phyloP scores from a whole-genome alignment of 371 early-diverging fungal genomes.

The Circinella umbellata region DNA sequence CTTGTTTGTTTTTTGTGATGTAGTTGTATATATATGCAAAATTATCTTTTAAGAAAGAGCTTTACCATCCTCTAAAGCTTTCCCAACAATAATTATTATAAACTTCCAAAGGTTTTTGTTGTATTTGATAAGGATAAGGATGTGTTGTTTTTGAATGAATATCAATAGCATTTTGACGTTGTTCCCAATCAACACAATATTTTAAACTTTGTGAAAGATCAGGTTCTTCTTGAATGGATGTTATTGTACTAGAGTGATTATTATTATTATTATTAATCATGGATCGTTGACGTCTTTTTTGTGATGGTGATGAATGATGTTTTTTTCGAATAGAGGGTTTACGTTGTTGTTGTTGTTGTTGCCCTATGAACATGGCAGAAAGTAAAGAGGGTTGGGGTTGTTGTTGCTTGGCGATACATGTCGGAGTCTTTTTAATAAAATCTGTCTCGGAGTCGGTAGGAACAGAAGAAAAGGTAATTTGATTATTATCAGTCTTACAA shows the following conservation, averaged over 20 bases:
- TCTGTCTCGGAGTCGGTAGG: not conserved
- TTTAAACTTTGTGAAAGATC: slow-evolving; percentile 24
- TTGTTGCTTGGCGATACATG: slow-evolving; percentile 2
- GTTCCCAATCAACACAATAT: slow-evolving; percentile 32
- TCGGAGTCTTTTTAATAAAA: slow-evolving; percentile 17
- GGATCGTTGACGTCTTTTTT: not conserved
- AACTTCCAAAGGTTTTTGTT: not conserved
- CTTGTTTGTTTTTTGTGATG: too few species aligned
- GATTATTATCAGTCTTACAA: not conserved
- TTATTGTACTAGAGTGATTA: not conserved
- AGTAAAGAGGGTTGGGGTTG: slow-evolving; percentile 10
- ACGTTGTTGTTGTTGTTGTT: slow-evolving; percentile 3
- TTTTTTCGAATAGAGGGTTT: not conserved
- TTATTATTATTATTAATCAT: too few species aligned
- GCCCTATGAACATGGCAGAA: not conserved
- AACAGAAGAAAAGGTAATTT: not conserved
- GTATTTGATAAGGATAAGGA: not conserved
- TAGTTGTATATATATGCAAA: too few species aligned
- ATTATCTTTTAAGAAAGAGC: not conserved
- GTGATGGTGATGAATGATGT: not conserved
- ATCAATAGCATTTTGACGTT: slow-evolving; percentile 18
- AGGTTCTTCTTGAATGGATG: not conserved
- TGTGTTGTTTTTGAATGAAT: not conserved
- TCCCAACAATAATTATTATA: slow-evolving; percentile 14
- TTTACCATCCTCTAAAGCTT: slow-evolving; percentile 15